Conservation (phyloP, 2,329 filamentous ascomycete species). For the Xylariales sp. region DNA sequence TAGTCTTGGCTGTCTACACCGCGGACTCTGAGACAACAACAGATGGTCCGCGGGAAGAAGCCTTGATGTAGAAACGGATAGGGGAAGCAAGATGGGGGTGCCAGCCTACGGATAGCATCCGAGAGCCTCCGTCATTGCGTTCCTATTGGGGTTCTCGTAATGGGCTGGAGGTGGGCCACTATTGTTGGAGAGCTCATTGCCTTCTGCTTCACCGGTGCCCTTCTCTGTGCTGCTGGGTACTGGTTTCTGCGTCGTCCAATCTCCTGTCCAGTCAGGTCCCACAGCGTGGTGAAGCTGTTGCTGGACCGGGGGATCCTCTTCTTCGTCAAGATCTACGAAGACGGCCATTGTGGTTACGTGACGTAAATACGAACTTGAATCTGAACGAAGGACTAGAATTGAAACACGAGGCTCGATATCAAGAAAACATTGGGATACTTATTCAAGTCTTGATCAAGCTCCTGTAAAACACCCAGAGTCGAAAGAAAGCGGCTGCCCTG, state of each 20-base stretch:
- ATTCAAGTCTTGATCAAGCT: too few species aligned
- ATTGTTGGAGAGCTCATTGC: conserved; percentile 7
- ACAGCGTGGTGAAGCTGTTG: conserved; percentile 8
- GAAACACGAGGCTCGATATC: too few species aligned
- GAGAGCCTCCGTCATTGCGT: conserved; percentile 56
- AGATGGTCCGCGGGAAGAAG: too few species aligned
- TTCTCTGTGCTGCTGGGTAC: conserved; percentile 7
- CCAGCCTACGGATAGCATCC: conserved; percentile 64
- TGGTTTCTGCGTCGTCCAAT: conserved; percentile 11
- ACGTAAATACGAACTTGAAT: too few species aligned
- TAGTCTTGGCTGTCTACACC: conserved; percentile 13
- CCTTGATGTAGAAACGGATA: too few species aligned
- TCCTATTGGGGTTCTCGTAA: conserved; percentile 47
- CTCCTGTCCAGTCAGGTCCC: conserved; percentile 21
- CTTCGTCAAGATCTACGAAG: conserved; percentile 30
- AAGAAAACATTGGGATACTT: too few species aligned
- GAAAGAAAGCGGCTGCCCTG: too few species aligned
- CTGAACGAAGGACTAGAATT: too few species aligned
- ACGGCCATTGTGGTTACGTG: conserved; percentile 22
- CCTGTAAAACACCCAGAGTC: too few species aligned
- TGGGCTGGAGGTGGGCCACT: conserved; percentile 5
- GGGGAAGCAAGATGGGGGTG: conserved; percentile 24
- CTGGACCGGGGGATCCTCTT: conserved; percentile 21
- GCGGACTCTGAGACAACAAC: too few species aligned
- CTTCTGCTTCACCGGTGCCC: conserved; percentile 1